Percentiles rank a stretch among this genome's conserved stretches.
These are phyloP conservation scores for Globisporangium acanthophoron DNA, from an alignment of 352 stramenopile genomes.

Conservation along the genomic window DNA sequence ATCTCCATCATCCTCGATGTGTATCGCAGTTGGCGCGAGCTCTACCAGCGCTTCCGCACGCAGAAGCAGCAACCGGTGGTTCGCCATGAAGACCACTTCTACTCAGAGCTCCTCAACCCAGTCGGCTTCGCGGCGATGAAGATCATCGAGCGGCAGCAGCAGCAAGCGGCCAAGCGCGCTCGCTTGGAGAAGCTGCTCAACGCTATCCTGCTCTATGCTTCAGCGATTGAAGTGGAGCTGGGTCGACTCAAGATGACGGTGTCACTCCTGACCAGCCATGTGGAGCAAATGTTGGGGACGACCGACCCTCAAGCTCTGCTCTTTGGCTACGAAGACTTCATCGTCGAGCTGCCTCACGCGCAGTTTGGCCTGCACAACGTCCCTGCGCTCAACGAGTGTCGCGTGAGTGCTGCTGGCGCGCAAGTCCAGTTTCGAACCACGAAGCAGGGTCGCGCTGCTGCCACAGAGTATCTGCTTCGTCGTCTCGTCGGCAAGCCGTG, in stretches of 20 bases:
- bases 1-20: conserved; percentile 46
- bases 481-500: conserved; percentile 17
- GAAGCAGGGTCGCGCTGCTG: conserved; percentile 45
- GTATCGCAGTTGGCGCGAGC: conserved; percentile 31
- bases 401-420: conserved; percentile 35
- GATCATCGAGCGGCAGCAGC: conserved; percentile 15
- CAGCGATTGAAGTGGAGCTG: conserved; percentile 44
- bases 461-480: conserved; percentile 43
- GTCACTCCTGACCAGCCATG: conserved; percentile 36
- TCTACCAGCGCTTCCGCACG: conserved; percentile 30
- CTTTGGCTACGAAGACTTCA: conserved; percentile 42
- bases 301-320: conserved; percentile 10
- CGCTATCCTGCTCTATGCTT: conserved; percentile 42
- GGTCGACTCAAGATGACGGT: conserved; percentile 39
- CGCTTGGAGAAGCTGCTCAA: conserved; percentile 46
- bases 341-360: conserved; percentile 23
- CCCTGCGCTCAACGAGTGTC: conserved; percentile 47
- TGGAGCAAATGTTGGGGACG: conserved; percentile 27
- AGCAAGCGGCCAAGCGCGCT: conserved; percentile 17
- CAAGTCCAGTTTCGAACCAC: conserved; percentile 52
- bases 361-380: conserved; percentile 34
- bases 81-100: conserved; percentile 6
- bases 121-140: conserved; percentile 8
- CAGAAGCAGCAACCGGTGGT: conserved; percentile 17
- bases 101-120: conserved; percentile 2